phyloP scores from a whole-genome alignment of 257 asterid genomes.

The Rubia yunnanensis region DNA sequence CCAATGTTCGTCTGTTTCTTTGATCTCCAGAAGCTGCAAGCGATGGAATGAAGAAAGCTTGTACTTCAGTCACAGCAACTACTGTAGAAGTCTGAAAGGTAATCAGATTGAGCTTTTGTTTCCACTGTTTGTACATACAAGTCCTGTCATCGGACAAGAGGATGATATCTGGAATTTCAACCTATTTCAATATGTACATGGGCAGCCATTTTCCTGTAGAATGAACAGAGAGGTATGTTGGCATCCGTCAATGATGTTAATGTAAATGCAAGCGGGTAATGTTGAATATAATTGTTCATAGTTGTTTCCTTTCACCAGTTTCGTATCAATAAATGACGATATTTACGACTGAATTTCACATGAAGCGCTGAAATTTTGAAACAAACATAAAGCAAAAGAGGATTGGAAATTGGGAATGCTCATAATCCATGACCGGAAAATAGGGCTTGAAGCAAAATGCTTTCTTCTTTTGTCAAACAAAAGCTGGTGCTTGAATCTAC shows the following conservation, averaged over 20 bases:
- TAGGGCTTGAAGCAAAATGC: too few species aligned
- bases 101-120: neutral
- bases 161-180: too few species aligned
- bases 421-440: too few species aligned
- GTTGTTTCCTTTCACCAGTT: neutral
- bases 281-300: neutral
- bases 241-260: neutral
- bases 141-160: neutral
- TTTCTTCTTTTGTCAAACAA: too few species aligned
- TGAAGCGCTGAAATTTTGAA: too few species aligned
- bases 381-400: too few species aligned
- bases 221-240: too few species aligned
- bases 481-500: too few species aligned
- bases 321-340: neutral
- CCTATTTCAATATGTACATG: neutral
- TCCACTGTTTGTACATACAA: neutral
- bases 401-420: too few species aligned
- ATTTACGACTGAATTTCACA: too few species aligned
- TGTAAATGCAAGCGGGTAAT: neutral
- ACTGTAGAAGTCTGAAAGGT: neutral
- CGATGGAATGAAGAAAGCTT: neutral
- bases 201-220: too few species aligned
- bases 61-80: neutral
- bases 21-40: constrained; percentile 1
- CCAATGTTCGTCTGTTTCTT: neutral